A percentile compares a stretch with the other conserved stretches of the same genome.
Evolutionary conservation across 2,329 filamentous ascomycete species (phyloP).

Genomic region (Hypoxylon rubiginosum): DNA sequence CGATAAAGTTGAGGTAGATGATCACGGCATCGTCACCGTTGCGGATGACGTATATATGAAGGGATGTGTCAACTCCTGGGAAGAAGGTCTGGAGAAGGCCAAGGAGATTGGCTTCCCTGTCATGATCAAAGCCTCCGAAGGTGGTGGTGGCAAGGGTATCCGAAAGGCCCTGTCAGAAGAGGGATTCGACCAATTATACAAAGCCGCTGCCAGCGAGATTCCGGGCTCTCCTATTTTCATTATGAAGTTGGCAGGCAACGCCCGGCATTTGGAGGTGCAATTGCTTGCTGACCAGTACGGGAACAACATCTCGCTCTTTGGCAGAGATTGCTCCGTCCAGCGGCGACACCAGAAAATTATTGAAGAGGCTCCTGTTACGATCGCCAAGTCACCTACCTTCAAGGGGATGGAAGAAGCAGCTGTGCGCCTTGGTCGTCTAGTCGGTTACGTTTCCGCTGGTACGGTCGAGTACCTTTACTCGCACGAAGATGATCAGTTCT

Average conservation of each 20-base stretch:
- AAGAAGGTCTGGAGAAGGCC: conserved; percentile 90
- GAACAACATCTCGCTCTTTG: conserved; percentile 99
- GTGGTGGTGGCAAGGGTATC: conserved; percentile 99
- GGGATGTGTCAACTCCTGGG: conserved; percentile 89
- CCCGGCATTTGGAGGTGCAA: conserved; percentile 96
- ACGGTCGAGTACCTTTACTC: conserved; percentile 99
- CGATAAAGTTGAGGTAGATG: conserved; percentile 81
- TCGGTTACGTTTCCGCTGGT: conserved; percentile 98
- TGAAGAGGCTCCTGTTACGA: conserved; percentile 97
- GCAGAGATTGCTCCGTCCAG: conserved; percentile 98
- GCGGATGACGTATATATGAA: conserved; percentile 86
- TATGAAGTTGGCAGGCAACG: conserved; percentile 98
- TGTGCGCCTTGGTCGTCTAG: conserved; percentile 90
- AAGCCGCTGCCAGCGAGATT: conserved; percentile 96
- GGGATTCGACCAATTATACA: conserved; percentile 88
- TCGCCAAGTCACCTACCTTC: conserved; percentile 91
- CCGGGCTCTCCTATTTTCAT: conserved; percentile 99
- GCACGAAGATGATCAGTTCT: conserved; percentile 97
- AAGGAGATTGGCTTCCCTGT: conserved; percentile 96
- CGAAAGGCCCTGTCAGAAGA: conserved; percentile 91
- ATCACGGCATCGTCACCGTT: conserved; percentile 91
- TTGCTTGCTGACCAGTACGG: conserved; percentile 98
- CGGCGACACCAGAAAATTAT: conserved; percentile 99
- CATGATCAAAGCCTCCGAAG: conserved; percentile 99
- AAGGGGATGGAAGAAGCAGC: conserved; percentile 96